A percentile compares a stretch with the other conserved stretches of the same genome.
These are phyloP conservation scores for Fallopia convolvulus DNA, from an alignment of 148 eudicot genomes.

Conservation along the genomic window DNA sequence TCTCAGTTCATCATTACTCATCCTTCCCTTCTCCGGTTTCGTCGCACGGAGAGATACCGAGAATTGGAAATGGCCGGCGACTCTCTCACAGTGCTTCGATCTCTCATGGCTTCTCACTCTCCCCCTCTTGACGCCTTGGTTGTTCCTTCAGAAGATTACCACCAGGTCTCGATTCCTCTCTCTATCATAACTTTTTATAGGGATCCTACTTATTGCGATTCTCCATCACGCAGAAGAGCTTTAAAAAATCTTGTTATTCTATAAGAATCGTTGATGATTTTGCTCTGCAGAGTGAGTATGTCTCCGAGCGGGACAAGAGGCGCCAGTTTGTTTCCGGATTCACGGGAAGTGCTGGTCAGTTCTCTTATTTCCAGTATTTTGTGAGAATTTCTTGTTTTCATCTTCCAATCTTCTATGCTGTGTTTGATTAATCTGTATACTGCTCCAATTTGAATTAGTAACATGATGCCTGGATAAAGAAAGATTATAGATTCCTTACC, in stretches of 20 bases:
- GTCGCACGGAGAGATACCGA: background rate
- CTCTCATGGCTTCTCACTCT: constrained; percentile 84
- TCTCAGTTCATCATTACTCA: too few species aligned
- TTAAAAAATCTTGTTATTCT: background rate
- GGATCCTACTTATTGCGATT: background rate
- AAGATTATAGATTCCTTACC: background rate
- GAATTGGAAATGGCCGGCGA: constrained; percentile 17
- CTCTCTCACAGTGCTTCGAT: constrained; percentile 51
- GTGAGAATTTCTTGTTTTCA: background rate
- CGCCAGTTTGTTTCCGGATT: constrained; percentile 83
- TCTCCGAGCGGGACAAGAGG: constrained; percentile 76
- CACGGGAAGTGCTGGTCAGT: constrained; percentile 87
- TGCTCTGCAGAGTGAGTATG: constrained; percentile 73
- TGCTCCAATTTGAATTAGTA: background rate
- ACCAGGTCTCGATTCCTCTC: constrained; percentile 41
- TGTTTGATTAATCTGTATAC: background rate
- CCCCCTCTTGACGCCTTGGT: constrained; percentile 79
- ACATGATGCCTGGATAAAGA: background rate
- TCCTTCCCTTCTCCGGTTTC: too few species aligned
- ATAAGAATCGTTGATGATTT: background rate
- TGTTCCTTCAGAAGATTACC: constrained; percentile 92
- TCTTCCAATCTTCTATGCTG: background rate
- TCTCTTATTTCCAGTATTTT: constrained; percentile 6
- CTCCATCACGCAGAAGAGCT: background rate
- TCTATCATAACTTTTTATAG: background rate